Base-by-base conservation (phyloP, 495 filamentous ascomycete species). In the Chlorociboria aeruginascens region DNA sequence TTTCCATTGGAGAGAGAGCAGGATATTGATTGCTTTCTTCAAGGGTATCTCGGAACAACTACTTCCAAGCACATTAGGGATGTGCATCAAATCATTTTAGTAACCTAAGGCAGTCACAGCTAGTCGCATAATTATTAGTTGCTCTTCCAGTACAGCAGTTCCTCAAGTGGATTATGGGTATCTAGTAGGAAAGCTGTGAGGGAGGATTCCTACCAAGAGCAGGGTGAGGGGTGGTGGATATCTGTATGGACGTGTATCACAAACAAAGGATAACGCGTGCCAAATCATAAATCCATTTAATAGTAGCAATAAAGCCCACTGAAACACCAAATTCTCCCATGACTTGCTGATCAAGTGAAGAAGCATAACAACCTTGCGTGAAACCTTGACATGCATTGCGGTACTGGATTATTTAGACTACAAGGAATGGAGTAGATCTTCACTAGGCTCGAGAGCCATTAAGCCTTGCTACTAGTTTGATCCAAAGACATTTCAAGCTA, bases 201-300 rank as follows among this genome's bases (percentile, higher is more conserved):
- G 37, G 71, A 72, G 43, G 63, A 53, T 9, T 72, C 63, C 9
- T 65, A 82, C 79, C 41, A 93, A 70, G n/a, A 92, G 83, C 0
- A 86, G 85, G 6, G 81, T 86, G 51, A 92, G 81, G 17, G 82
- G 72, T 40, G 87, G 71, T 0, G 87, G 87, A 17, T 85, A 72
- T 0, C 82, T 75, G 60, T 92, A 94, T 54, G 70, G 53, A 49
- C 75, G 73, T 0, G 63, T 59, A 52, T 78, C 70, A 29, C 69
- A 64, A 32, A 73, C 68, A 51, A 68, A 75, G 8, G 55, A 50
- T 0, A 78, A 71, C 48, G 79, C 75, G 17, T 75, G 38, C 17
- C 45, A 20, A 40, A 47, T 17, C 48, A 38, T 3, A 34, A 39
- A 14, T 40, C 32, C 20, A 48, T 34, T 25, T 50, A 43, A 25